A percentile compares a stretch with the other conserved stretches of the same genome.
These are phyloP conservation scores for Paramecium pentaurelia DNA, from an alignment of 73 alveolate species.

Conservation along the genomic window DNA sequence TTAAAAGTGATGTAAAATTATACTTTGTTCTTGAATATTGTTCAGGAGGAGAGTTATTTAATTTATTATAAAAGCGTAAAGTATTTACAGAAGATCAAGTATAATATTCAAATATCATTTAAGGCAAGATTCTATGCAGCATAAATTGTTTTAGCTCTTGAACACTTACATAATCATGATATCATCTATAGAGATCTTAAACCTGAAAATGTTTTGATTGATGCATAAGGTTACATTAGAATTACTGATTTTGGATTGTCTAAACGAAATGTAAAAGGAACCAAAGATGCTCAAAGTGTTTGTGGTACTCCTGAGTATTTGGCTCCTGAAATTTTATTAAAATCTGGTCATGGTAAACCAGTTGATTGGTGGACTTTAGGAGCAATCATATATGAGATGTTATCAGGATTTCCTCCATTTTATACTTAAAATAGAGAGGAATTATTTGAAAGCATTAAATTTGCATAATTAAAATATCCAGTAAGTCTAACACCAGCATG, in stretches of 20 bases:
- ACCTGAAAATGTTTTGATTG: conserved; percentile 60
- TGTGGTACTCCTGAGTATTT: conserved; percentile 96
- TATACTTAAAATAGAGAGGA: conserved; percentile 89
- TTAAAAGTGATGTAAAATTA: conserved; percentile 86
- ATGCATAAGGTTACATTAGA: conserved; percentile 48
- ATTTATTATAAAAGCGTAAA: conserved; percentile 64
- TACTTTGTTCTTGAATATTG: conserved; percentile 95
- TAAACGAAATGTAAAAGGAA: conserved; percentile 44
- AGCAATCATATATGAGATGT: conserved; percentile 89
- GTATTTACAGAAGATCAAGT: conserved; percentile 48
- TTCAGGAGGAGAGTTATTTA: conserved; percentile 93
- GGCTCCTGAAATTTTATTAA: conserved; percentile 89
- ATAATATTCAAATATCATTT: background rate
- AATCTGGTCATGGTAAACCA: conserved; percentile 84
- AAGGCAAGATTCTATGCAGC: conserved; percentile 63
- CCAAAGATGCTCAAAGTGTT: conserved; percentile 53
- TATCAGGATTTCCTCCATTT: conserved; percentile 94
- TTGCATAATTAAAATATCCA: conserved; percentile 44
- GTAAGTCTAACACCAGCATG: conserved; percentile 53
- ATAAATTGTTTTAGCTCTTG: conserved; percentile 55
- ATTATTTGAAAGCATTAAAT: conserved; percentile 83
- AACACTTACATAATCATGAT: conserved; percentile 55
- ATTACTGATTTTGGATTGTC: conserved; percentile 61
- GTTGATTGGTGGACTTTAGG: conserved; percentile 90
- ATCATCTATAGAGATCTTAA: conserved; percentile 59